A percentile compares a stretch with the other conserved stretches of the same genome.
Evolutionary conservation across 2,329 filamentous ascomycete genomes (phyloP).

Genomic region (Monilinia fructicola): DNA sequence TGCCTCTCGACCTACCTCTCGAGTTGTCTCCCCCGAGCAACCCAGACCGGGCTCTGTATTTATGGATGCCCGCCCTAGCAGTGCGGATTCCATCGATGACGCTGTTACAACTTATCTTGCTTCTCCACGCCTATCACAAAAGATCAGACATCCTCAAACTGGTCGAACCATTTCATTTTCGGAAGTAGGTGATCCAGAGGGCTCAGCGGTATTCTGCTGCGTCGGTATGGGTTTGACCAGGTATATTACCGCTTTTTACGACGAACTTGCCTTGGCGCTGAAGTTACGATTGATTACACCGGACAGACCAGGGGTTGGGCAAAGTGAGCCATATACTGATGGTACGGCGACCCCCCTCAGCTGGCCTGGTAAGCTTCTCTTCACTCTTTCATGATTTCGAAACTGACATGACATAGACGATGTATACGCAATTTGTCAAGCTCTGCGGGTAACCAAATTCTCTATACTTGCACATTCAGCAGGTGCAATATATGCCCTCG

Average conservation of each 20-base stretch:
- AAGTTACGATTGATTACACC: conserved; percentile 89
- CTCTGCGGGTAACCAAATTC: conserved; percentile 90
- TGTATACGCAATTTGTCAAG: conserved; percentile 89
- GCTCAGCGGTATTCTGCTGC: conserved; percentile 91
- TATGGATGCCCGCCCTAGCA: conserved; percentile 71
- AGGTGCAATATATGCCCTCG: conserved; percentile 95
- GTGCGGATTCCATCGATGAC: conserved; percentile 83
- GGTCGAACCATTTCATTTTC: conserved; percentile 92
- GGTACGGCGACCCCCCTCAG: conserved; percentile 81
- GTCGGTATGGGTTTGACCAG: conserved; percentile 96
- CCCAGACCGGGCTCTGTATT: conserved; percentile 33
- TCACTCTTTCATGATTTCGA: conserved; percentile 1
- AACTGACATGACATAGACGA: conserved; percentile 55
- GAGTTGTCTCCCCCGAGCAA: conserved; percentile 36
- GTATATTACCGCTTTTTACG: conserved; percentile 96
- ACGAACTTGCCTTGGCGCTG: conserved; percentile 86
- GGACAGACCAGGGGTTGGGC: conserved; percentile 90
- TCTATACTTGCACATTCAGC: conserved; percentile 95
- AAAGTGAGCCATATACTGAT: conserved; percentile 81
- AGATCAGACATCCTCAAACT: conserved; percentile 80
- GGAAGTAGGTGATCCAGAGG: conserved; percentile 89
- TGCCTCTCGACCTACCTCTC: conserved; percentile 41
- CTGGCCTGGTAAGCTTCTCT: conserved; percentile 74
- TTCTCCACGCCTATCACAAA: conserved; percentile 82
- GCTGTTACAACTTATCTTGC: conserved; percentile 83